A percentile compares a stretch with the other conserved stretches of the same genome.
Conservation (phyloP, 164 flowering plant species). For the Vitis rotundifolia region DNA sequence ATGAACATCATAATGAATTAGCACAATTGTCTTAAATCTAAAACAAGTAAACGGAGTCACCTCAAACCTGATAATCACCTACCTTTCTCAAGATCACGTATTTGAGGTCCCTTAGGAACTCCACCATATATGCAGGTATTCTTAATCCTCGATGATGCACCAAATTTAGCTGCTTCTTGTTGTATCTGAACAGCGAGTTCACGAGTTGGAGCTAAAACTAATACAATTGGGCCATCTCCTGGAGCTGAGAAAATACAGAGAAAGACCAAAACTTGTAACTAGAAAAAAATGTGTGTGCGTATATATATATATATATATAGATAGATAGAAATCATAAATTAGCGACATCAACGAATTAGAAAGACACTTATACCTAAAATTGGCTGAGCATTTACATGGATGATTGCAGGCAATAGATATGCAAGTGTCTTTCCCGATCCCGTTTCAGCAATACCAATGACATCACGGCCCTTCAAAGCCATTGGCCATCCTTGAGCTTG, state of each 20-base stretch:
- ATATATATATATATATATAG: neutral
- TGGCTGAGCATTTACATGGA: constrained; percentile 99
- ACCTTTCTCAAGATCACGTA: constrained; percentile 99
- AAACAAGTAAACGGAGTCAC: constrained; percentile 31
- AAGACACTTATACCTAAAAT: constrained; percentile 56
- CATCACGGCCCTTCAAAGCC: constrained; percentile 99
- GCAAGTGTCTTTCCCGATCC: constrained; percentile 99
- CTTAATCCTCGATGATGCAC: constrained; percentile 91
- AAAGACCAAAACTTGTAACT: constrained; percentile 5
- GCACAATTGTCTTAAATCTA: constrained; percentile 13
- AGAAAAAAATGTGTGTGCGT: neutral
- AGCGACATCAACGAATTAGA: neutral
- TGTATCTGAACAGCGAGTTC: constrained; percentile 99
- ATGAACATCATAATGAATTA: constrained; percentile 9
- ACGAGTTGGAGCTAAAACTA: constrained; percentile 98
- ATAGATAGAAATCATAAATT: neutral
- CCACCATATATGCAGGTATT: constrained; percentile 98
- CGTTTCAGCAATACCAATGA: constrained; percentile 98
- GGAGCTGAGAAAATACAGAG: constrained; percentile 57
- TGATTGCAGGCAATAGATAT: constrained; percentile 94
- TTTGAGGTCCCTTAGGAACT: constrained; percentile 99
- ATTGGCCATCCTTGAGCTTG: constrained; percentile 99
- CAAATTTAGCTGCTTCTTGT: constrained; percentile 95
- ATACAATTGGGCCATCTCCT: constrained; percentile 99
- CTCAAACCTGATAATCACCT: constrained; percentile 30